phyloP scores from a whole-genome alignment of 1,284 basidiomycete species.

The Malassezia equina region DNA sequence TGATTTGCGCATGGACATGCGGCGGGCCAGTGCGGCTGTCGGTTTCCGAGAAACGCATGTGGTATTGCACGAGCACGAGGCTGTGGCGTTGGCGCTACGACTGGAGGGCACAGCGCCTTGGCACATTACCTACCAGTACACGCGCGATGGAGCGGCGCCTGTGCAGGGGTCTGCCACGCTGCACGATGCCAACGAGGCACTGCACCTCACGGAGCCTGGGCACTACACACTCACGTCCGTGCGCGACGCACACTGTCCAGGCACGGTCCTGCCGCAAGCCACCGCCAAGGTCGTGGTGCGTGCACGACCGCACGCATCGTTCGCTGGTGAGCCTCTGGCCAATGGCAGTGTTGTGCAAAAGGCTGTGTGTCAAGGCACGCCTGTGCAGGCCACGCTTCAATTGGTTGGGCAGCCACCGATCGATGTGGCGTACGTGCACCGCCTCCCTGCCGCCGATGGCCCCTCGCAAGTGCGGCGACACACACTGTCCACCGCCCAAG shows the following conservation, averaged over 20 bases:
- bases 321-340: slow-evolving; percentile 19
- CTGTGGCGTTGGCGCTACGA: slow-evolving; percentile 50
- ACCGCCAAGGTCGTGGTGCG: slow-evolving; percentile 67
- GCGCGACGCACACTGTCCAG: slow-evolving; percentile 71
- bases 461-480: slow-evolving; percentile 3
- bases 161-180: slow-evolving; percentile 52
- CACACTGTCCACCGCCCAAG: slow-evolving; percentile 74
- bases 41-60: slow-evolving; percentile 60
- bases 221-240: slow-evolving; percentile 66
- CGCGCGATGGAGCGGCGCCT: slow-evolving; percentile 39
- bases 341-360: slow-evolving; percentile 53
- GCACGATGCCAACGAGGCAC: slow-evolving; percentile 60
- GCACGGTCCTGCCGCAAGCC: slow-evolving; percentile 57
- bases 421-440: slow-evolving; percentile 28
- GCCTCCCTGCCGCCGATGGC: slow-evolving; percentile 14
- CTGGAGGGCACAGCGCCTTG: slow-evolving; percentile 42
- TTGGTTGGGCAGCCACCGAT: slow-evolving; percentile 57
- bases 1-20: slow-evolving; percentile 78
- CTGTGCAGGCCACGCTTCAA: slow-evolving; percentile 68
- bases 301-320: slow-evolving; percentile 55
- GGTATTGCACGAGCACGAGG: slow-evolving; percentile 66
- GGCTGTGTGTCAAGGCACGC: slow-evolving; percentile 68
- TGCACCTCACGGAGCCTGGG: slow-evolving; percentile 63
- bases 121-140: slow-evolving; percentile 60
- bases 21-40: slow-evolving; percentile 72